Conservation (phyloP, 371 early-diverging fungal species). For the Mortierella sp. region DNA sequence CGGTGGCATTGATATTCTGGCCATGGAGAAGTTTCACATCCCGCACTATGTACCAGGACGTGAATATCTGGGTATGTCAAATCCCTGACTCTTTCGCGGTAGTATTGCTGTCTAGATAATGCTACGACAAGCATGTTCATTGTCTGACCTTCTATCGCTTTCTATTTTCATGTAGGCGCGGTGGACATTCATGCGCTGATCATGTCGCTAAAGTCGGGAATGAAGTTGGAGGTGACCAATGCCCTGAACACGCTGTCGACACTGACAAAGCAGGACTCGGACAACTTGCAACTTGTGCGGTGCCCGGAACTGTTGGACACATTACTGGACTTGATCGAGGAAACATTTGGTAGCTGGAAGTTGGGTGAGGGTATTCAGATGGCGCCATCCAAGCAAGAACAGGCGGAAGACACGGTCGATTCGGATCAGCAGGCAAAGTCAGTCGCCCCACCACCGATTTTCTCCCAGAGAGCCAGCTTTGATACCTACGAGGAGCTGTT, state of each 20-base stretch:
- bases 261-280: constrained; percentile 58
- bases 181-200: constrained; percentile 82
- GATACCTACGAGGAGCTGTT: constrained; percentile 65
- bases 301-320: constrained; percentile 71
- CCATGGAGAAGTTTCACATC: constrained; percentile 70
- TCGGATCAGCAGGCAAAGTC: background rate
- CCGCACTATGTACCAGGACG: constrained; percentile 70
- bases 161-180: constrained; percentile 59
- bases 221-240: constrained; percentile 79
- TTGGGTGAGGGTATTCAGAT: constrained; percentile 2
- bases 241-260: constrained; percentile 80
- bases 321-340: constrained; percentile 59
- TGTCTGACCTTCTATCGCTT: background rate
- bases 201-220: constrained; percentile 82
- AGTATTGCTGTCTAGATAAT: background rate
- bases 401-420: background rate
- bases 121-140: no score
- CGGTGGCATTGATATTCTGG: constrained; percentile 81
- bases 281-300: constrained; percentile 57
- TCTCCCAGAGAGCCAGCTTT: constrained; percentile 21
- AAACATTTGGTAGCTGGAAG: constrained; percentile 28
- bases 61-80: constrained; percentile 65
- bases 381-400: background rate
- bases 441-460: constrained; percentile 10
- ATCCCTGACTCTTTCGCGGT: background rate